These are phyloP conservation scores for Macrocybe gigantea DNA, from an alignment of 768 basidiomycete genomes.

Conservation along the genomic window DNA sequence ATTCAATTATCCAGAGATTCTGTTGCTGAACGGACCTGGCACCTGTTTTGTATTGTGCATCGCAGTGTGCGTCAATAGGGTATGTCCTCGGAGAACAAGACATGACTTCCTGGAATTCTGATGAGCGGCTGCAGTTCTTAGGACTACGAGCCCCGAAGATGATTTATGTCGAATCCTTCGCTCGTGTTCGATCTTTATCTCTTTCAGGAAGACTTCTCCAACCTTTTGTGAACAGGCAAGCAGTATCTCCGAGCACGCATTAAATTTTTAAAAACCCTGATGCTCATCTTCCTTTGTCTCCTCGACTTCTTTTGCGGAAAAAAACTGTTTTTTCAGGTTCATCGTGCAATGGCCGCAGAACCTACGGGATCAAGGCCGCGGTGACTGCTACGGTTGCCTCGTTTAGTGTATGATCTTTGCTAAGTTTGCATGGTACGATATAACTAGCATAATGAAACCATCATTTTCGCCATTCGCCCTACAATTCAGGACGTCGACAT, in stretches of 20 bases:
- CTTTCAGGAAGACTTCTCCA: slow-evolving; percentile 79
- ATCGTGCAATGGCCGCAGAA: slow-evolving; percentile 86
- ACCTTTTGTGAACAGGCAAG: slow-evolving; percentile 74
- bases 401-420: slow-evolving; percentile 30
- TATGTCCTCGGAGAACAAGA: slow-evolving; percentile 26
- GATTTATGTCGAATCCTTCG: slow-evolving; percentile 93
- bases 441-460: no score
- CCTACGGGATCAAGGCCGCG: slow-evolving; percentile 31
- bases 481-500: no score
- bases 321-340: slow-evolving; percentile 43
- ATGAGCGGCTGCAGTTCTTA: slow-evolving; percentile 49
- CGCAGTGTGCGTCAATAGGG: slow-evolving; percentile 67
- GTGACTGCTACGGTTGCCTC: slow-evolving; percentile 58
- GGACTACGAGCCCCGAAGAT: slow-evolving; percentile 64
- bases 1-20: slow-evolving; percentile 55
- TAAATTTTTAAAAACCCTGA: background rate
- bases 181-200: slow-evolving; percentile 76
- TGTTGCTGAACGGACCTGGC: slow-evolving; percentile 93
- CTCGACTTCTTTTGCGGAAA: no score
- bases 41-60: slow-evolving; percentile 80
- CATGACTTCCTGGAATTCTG: slow-evolving; percentile 6
- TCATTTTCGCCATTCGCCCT: no score
- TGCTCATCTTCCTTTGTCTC: no score
- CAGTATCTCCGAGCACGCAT: background rate
- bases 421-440: no score